Conservation (phyloP, 2,329 filamentous ascomycete genomes). For the Cephalotrichum gorgonifer region DNA sequence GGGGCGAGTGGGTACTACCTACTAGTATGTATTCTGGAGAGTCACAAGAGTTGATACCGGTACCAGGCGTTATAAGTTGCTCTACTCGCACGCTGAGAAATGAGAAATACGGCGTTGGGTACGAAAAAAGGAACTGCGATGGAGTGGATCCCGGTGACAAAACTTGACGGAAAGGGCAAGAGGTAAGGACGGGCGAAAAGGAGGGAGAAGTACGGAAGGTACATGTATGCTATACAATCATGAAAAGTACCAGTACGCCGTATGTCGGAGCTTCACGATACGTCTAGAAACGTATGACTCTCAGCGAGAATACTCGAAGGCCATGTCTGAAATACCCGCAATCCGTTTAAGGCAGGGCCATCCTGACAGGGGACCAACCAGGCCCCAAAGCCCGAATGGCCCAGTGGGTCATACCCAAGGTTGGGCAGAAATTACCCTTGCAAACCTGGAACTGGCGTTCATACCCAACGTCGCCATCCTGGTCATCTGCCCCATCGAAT, state of each 20-base stretch:
- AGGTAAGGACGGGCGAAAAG: no score
- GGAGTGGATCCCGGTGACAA: no score
- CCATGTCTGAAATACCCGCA: background rate
- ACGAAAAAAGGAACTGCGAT: no score
- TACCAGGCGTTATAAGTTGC: no score
- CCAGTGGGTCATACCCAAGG: slow-evolving; percentile 2
- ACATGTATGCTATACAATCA: no score
- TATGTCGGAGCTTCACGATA: background rate
- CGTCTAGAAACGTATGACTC: background rate
- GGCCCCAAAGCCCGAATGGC: background rate
- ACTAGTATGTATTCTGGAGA: no score
- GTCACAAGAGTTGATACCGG: no score
- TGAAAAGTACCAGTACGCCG: no score
- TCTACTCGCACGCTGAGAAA: no score
- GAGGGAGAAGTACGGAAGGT: background rate
- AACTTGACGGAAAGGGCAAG: no score
- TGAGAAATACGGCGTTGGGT: no score
- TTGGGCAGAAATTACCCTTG: slow-evolving; percentile 7
- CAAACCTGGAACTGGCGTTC: slow-evolving; percentile 6
- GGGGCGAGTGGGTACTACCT: no score
- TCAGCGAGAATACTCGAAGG: background rate
- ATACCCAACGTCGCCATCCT: slow-evolving; percentile 5
- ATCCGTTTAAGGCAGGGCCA: background rate
- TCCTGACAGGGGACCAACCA: background rate
- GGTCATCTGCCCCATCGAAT: background rate